These are phyloP conservation scores for Straminergon stramineum DNA, from an alignment of 225 moss, liverwort and hornwort genomes.

Conservation along the genomic window DNA sequence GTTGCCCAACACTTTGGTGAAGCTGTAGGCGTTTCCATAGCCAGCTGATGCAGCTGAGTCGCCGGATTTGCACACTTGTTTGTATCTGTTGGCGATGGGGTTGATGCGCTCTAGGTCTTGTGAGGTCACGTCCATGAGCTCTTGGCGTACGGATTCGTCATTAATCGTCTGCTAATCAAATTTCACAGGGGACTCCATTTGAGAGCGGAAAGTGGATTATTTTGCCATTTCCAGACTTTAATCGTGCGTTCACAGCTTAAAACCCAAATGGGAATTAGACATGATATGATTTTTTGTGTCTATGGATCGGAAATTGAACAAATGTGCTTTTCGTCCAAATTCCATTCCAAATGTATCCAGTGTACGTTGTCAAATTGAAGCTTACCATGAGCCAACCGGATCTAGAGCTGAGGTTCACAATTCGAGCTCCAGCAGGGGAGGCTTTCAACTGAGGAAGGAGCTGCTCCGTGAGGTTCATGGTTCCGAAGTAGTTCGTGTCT, in stretches of 20 bases:
- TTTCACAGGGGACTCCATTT: not conserved
- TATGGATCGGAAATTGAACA: not conserved
- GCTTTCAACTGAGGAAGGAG: constrained; percentile 15
- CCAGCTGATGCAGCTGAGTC: not conserved
- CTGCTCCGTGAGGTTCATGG: constrained; percentile 1
- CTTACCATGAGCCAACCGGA: not conserved
- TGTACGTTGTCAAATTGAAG: not conserved
- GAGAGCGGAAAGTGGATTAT: not conserved
- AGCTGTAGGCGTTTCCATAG: not conserved
- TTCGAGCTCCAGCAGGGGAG: constrained; percentile 13
- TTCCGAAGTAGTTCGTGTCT: constrained; percentile 14
- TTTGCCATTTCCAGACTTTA: not conserved
- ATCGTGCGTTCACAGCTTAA: not conserved
- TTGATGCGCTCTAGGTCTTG: constrained; percentile 4
- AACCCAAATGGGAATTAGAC: not conserved
- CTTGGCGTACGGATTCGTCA: not conserved
- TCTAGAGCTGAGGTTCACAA: constrained; percentile 18
- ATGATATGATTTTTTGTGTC: not conserved
- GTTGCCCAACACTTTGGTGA: constrained; percentile 1
- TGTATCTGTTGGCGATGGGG: constrained; percentile 2
- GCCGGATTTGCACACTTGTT: constrained; percentile 1
- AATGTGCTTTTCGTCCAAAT: not conserved
- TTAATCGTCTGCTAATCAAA: not conserved
- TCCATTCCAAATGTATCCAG: not conserved
- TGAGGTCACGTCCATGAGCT: constrained; percentile 1